Evolutionary conservation across 306 rosid genomes (phyloP).

Genomic region (Pyrus pyrifolia): DNA sequence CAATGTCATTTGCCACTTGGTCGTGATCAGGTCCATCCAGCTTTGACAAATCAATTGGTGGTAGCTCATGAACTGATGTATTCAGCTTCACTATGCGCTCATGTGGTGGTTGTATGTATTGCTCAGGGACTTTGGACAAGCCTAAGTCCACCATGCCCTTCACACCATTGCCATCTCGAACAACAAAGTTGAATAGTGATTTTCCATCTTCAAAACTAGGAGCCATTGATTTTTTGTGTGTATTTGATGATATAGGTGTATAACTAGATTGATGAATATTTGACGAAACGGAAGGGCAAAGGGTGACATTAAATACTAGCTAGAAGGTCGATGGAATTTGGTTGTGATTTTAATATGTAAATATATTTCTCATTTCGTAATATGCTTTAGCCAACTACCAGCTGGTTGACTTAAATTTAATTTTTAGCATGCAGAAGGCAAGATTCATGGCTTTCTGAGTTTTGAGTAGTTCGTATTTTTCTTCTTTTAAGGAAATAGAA

Average conservation of each 20-base stretch:
- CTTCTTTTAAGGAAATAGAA: background rate
- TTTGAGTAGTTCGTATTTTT: background rate
- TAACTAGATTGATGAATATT: background rate
- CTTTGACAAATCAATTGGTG: slow-evolving; percentile 47
- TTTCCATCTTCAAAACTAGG: slow-evolving; percentile 18
- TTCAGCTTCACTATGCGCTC: slow-evolving; percentile 36
- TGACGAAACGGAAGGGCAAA: background rate
- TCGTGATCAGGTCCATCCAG: slow-evolving; percentile 42
- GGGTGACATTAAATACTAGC: background rate
- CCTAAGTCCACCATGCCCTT: slow-evolving; percentile 57
- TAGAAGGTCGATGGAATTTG: background rate
- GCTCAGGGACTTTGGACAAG: slow-evolving; percentile 39
- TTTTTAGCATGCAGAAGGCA: background rate
- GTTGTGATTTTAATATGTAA: background rate
- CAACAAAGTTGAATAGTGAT: slow-evolving; percentile 47
- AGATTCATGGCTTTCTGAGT: background rate
- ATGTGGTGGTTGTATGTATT: slow-evolving; percentile 43
- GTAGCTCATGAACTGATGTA: background rate
- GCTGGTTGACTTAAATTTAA: background rate
- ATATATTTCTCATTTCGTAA: background rate
- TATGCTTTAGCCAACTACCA: background rate
- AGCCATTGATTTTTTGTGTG: slow-evolving; percentile 21
- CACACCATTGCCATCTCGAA: slow-evolving; percentile 53
- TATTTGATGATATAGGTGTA: background rate
- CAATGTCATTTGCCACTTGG: slow-evolving; percentile 33